Evolutionary conservation across 2,329 filamentous ascomycete genomes (phyloP), one percentile per base, ranked within the genome.

Genomic region (Claviceps citrina): DNA sequence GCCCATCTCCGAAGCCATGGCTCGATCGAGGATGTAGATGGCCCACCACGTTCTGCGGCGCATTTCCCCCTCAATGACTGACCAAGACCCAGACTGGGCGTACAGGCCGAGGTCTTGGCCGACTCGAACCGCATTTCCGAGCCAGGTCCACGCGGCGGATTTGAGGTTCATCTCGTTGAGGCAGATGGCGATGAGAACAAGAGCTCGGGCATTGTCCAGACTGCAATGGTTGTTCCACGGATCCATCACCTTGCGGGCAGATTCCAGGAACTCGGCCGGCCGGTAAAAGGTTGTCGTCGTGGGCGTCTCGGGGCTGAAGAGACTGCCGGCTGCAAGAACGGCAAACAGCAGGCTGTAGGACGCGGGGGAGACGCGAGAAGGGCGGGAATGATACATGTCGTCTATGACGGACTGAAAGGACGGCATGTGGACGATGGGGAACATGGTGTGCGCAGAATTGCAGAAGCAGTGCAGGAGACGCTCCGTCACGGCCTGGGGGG

Each of bases 1-100:
- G 7, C 84, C 83, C 26, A 86, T 68, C 54, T 94, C 87, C 10
- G 93, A 66, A 0, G 85, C 78, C 37, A 93, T 64, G 20, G 83
- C 71, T 46, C 86, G 76, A 61, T 98, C 91, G 63, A 87, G 77
- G 33, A 85, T 76, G 60, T 96, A 96, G 42, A 94, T 75, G 12
- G 84, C 77, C 86, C 91, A 98, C 89, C 89, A 98, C 2, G 91
- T 75, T 41, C 87, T 72, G 44, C 83, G 76, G 40, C 87, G 76
- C 76, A 89, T 86, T 59, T 96, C 89, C 9, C 74, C 74, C 51
- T 94, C 86, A 12, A 93, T 66, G 1, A 77, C 68, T 2, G 81
- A 71, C 70, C 80, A 85, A 1, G 78, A 70, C 0, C 79, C 80
- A 1, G 75, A 73, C 51, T 93, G 84, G 6, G 73, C 65, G 51